Base-by-base conservation (phyloP, 345 rosid species). In the Jatropha curcas region DNA sequence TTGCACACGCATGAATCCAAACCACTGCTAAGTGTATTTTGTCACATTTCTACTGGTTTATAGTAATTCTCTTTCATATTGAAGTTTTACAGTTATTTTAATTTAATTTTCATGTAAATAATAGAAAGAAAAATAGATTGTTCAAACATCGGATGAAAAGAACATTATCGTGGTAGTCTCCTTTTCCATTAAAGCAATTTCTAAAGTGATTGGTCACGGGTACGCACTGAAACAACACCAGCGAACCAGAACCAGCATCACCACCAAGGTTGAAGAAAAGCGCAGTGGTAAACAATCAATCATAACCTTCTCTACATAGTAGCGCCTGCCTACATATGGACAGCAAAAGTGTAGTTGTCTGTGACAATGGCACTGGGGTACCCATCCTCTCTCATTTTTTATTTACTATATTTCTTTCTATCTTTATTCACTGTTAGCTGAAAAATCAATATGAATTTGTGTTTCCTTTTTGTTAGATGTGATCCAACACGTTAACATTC, bases 291-390 rank as follows among this genome's bases (percentile, higher is more conserved):
- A 25, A 28, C 60, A 12, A 56, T 48, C 60, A 56, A 12, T 25
- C 45, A 41, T 3, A 41, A 10, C 45, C 60, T 17, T 11, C 33
- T 25, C 12, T 6, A 25, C 35, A 37, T 25, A 14, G 48, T 33
- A 34, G 65, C 20, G 17, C 7, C 43, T 51, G 30, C 60, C 30
- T 5, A 17, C 33, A 37, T 22, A 94, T 94, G 98, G 95, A 94
- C 71, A 90, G 71, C 79, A 81, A 73, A 72, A 94, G 87, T 77
- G 98, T 92, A 81, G 84, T 92, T 79, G 98, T 90, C 63, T 92
- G 98, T 81, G 97, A 92, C 85, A 92, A 92, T 74, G 98, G 98
- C 84, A 94, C 98, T 62, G 97, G 98, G 78, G 98, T 90, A 94
- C 1, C 69, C 53, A 78, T 71, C 66, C 16, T 57, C 34, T 22